Evolutionary conservation across 1,284 basidiomycete species (phyloP).

Genomic region (Cystobasidium pallidum): DNA sequence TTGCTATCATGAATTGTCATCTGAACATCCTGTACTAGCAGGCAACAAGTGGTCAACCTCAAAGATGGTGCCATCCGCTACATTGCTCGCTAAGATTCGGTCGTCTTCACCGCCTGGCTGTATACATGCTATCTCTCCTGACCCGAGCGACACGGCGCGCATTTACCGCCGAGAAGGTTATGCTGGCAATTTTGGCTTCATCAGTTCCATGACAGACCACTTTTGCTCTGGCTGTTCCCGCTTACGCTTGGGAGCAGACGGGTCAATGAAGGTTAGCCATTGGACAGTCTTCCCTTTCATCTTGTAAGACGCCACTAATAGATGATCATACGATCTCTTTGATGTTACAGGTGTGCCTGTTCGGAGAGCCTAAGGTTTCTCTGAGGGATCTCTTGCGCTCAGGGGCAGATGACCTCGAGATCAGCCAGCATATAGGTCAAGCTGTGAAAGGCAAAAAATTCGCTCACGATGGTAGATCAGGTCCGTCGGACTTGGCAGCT

Average conservation of each 20-base stretch:
- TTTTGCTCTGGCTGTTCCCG: constrained; percentile 85
- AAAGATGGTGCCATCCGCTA: constrained; percentile 76
- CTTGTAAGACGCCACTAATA: constrained; percentile 2
- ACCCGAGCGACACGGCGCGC: constrained; percentile 73
- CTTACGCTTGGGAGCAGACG: constrained; percentile 80
- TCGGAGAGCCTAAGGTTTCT: constrained; percentile 80
- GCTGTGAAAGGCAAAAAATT: constrained; percentile 67
- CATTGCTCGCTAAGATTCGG: constrained; percentile 61
- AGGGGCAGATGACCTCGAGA: constrained; percentile 67
- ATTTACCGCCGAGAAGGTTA: constrained; percentile 75
- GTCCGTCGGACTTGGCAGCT: constrained; percentile 65
- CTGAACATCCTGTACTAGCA: constrained; percentile 53
- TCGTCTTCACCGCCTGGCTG: constrained; percentile 59
- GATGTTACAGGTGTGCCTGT: constrained; percentile 74
- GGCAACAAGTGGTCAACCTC: constrained; percentile 82
- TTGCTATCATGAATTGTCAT: not conserved
- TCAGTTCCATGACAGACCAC: constrained; percentile 89
- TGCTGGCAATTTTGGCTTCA: constrained; percentile 77
- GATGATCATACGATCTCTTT: not conserved
- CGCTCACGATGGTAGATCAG: constrained; percentile 70
- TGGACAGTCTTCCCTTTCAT: too few species aligned
- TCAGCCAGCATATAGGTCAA: constrained; percentile 65
- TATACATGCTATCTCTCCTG: constrained; percentile 56
- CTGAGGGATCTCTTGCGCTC: constrained; percentile 73
- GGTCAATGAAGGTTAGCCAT: constrained; percentile 74